A percentile compares a stretch with the other conserved stretches of the same genome.
phyloP scores from a whole-genome alignment of 805 yeast genomes.

The Teunomyces stri region DNA sequence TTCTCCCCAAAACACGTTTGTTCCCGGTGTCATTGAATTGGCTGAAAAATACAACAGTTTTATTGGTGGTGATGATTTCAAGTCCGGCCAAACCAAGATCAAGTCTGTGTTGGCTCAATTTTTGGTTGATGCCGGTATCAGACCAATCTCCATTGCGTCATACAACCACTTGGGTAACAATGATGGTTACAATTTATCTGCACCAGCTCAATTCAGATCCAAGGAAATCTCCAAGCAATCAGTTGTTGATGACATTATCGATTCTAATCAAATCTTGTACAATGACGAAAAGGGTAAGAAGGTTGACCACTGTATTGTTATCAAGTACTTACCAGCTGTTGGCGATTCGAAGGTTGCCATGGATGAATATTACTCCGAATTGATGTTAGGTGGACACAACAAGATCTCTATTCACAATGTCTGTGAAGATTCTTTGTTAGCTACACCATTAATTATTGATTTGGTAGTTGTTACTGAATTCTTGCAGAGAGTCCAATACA shows the following conservation, averaged over 20 bases:
- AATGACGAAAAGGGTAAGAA: slow-evolving; percentile 72
- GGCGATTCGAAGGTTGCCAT: slow-evolving; percentile 97
- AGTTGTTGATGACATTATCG: slow-evolving; percentile 92
- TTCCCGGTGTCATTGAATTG: slow-evolving; percentile 88
- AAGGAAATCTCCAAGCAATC: slow-evolving; percentile 92
- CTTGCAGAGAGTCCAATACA: slow-evolving; percentile 80
- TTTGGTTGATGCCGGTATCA: slow-evolving; percentile 95
- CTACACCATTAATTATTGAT: slow-evolving; percentile 92
- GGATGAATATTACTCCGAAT: slow-evolving; percentile 96
- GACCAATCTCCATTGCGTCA: slow-evolving; percentile 91
- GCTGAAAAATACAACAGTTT: slow-evolving; percentile 74
- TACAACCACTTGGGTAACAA: slow-evolving; percentile 96
- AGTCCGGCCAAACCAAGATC: slow-evolving; percentile 93
- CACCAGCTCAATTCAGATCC: slow-evolving; percentile 91
- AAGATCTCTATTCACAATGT: slow-evolving; percentile 92
- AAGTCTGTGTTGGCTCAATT: slow-evolving; percentile 96
- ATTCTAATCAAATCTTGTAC: slow-evolving; percentile 79
- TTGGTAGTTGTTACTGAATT: slow-evolving; percentile 88
- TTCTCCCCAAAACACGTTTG: slow-evolving; percentile 96
- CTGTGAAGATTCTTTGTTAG: slow-evolving; percentile 92
- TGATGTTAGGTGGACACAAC: slow-evolving; percentile 97
- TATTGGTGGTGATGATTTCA: slow-evolving; percentile 97
- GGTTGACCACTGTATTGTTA: slow-evolving; percentile 93
- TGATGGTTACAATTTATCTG: slow-evolving; percentile 88
- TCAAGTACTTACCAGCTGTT: slow-evolving; percentile 90